Evolutionary conservation across 2,329 filamentous ascomycete genomes (phyloP), one percentile per base, ranked within the genome.

Genomic region (Waltergamsia citrina): DNA sequence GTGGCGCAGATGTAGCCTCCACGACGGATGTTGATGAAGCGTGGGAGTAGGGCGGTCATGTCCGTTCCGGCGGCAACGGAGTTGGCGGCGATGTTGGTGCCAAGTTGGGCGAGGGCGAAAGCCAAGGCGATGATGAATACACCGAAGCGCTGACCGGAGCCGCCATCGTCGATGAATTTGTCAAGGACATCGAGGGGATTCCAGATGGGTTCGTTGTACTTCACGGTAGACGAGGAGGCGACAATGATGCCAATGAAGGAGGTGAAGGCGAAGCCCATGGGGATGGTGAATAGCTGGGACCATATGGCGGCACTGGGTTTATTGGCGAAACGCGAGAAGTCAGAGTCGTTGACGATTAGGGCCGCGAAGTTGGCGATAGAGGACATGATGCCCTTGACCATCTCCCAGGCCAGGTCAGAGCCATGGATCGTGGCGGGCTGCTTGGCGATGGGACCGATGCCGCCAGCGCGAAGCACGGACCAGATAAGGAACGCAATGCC

Each of bases 281-380:
- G 83, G 35, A 87, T 85, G 2, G 81, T 76, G 40, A 85, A 53
- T 2, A 94, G 64, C 57, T 94, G 87, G 1, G 86, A 80, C 75
- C 82, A 85, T 6, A 93, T 50, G 0, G 85, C 84, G 50, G 92
- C 83, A 14, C 62, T 69, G 1, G 85, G 85, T 51, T 80, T 85
- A 15, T 63, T 62, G 3, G 86, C 83, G 48, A 94, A 95, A 53
- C 88, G 81, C 15, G 84, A 68, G 54, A 94, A 94, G 50, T 94
- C 86, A 0, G 83, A 83, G 44, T 85, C 79, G 53, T 93, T 79
- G 39, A 81, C 71, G 44, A 94, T 92, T 22, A 94, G 69, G 0
- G 87, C 86, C 2, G 86, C 84, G 50, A 94, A 94, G 61, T 94
- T 94, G 47, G 85, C 83, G 43, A 95, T 87, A 4, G 84, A 80